phyloP scores from a whole-genome alignment of 164 flowering plant species.

The Liquidambar formosana region DNA sequence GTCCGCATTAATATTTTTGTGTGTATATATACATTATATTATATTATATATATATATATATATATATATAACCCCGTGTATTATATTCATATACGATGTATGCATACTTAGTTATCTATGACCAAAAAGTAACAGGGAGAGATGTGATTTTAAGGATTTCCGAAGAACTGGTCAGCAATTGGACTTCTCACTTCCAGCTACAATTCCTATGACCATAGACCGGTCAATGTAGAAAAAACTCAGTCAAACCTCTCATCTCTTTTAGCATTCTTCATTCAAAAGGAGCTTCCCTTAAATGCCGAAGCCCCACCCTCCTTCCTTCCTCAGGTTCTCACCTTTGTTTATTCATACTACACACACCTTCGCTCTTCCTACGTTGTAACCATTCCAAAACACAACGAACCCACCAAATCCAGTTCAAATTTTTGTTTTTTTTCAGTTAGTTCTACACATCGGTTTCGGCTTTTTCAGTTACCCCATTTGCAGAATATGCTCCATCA shows the following conservation, averaged over 20 bases:
- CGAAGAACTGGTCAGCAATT: slow-evolving; percentile 43
- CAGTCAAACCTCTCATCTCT: slow-evolving; percentile 30
- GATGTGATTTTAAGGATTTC: too few relatives aligned
- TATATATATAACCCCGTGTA: too few relatives aligned
- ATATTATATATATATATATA: too few relatives aligned
- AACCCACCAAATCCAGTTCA: not conserved
- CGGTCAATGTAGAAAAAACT: slow-evolving; percentile 28
- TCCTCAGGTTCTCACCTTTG: not conserved
- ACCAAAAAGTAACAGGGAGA: too few relatives aligned
- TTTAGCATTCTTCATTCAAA: slow-evolving; percentile 6
- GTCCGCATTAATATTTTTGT: too few relatives aligned
- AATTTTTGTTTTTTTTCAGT: not conserved
- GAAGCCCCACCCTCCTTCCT: slow-evolving; percentile 5
- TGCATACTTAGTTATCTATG: too few relatives aligned
- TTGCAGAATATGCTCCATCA: not conserved
- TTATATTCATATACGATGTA: too few relatives aligned
- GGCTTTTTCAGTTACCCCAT: not conserved
- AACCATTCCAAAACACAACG: not conserved
- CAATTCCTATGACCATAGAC: slow-evolving; percentile 43
- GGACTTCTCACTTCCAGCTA: slow-evolving; percentile 19
- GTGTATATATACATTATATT: too few relatives aligned
- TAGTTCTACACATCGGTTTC: too few relatives aligned
- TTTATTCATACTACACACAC: too few relatives aligned
- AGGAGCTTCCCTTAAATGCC: slow-evolving; percentile 4
- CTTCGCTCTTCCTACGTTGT: too few relatives aligned